Evolutionary conservation across 1,284 basidiomycete genomes (phyloP).

Genomic region (Peniophora sp.): DNA sequence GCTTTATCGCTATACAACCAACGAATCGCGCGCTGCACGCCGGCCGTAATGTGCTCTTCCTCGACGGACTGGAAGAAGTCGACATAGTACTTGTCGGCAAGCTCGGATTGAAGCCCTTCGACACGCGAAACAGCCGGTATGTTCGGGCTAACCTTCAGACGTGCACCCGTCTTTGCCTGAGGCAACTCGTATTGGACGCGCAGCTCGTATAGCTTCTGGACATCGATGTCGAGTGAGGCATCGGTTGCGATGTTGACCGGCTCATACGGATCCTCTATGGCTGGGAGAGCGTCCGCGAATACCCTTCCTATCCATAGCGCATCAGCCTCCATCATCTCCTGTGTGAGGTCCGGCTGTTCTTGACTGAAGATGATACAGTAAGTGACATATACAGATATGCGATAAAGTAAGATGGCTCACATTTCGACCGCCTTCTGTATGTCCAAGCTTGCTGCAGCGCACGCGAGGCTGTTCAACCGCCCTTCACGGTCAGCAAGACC

Average conservation of each 20-base stretch:
- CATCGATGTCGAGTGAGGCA: not conserved
- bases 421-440: too few relatives aligned
- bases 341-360: not conserved
- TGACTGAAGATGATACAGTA: too few relatives aligned
- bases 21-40: not conserved
- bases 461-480: too few relatives aligned
- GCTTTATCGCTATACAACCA: not conserved
- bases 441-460: too few relatives aligned
- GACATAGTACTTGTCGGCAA: not conserved
- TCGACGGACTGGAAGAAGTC: not conserved
- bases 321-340: not conserved
- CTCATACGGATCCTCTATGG: not conserved
- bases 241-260: not conserved
- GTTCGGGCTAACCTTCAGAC: not conserved
- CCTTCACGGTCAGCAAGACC: too few relatives aligned
- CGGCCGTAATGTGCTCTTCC: not conserved
- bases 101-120: too few relatives aligned
- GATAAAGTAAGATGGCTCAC: too few relatives aligned
- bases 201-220: not conserved
- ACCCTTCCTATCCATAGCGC: not conserved
- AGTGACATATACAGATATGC: too few relatives aligned
- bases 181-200: too few relatives aligned
- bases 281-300: not conserved
- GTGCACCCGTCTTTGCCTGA: not conserved
- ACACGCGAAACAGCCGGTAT: not conserved